Evolutionary conservation across 225 moss, liverwort and hornwort species (phyloP), one percentile per base, ranked within the genome.

Genomic region (Thuidium tamariscinum): DNA sequence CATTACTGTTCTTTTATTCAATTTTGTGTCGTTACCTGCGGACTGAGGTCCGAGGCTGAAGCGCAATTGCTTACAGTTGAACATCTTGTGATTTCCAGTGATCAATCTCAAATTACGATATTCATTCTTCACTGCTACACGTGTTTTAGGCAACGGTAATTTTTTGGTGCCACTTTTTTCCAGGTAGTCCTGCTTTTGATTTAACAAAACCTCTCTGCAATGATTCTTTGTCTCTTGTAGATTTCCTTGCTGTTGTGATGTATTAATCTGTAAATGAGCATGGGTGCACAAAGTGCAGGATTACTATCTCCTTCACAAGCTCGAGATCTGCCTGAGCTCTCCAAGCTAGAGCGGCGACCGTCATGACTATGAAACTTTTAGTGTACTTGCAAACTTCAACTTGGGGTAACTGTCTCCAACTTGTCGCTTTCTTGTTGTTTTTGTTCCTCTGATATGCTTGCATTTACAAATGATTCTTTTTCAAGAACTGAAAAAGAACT

Each of bases 11-110:
- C 59, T 42, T 16, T 57, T 9, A 30, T 6, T 49, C 60, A 75
- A 66, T 55, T 85, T 29, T 54, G 64, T 77, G 55, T 66, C 64
- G 25, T 39, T 51, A 10, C 49, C 64, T 62, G 77, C 87, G 89
- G 91, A 86, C 74, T 94, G 73, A 86, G 93, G 89, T 87, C 92
- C 64, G 49, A 81, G 73, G 92, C 90, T 74, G 92, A 92, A 94
- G 84, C 86, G 89, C 41, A 91, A 92, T 90, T 92, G 95, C 94
- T 93, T 87, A 94, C 91, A 83, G 86, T 95, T 77, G 93, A 94
- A 79, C 83, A 90, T 49, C 91, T 95, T 71, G 94, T 94, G 91
- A 93, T 96, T 74, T 95, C 92, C 30, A 91, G 91, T 74, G 91
- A 95, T 77, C 93, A 92, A 87, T 95, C 91, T 84, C 91, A 93